Base-by-base conservation (phyloP, 805 yeast genomes). In the Teunomyces gatunensis region DNA sequence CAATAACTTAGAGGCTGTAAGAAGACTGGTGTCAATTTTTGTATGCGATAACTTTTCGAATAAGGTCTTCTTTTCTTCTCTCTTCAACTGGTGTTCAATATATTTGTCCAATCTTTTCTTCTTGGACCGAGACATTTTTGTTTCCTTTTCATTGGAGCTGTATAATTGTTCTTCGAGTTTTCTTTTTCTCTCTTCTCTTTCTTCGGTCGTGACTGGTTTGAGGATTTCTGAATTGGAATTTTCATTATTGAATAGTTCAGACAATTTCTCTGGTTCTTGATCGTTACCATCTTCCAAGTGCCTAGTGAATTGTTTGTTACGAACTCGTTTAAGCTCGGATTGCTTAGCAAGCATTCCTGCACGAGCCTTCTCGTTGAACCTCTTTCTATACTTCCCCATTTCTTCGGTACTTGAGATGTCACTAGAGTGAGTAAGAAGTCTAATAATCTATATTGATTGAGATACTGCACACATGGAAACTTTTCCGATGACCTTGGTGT, bases 331-430 rank as follows among this genome's bases (percentile, higher is more conserved):
- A 57, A 89, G 70, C 42, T 83, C 83, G 27, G 84, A 81, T 63
- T 85, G 87, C 73, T 85, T 88, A 25, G 89, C 83, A 58, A 89
- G 83, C 77, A 86, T 85, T 15, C 96, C 96, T 2, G 89, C 62
- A 29, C 96, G 81, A 47, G 94, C 96, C 69, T 86, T 87, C 63
- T 85, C 96, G 62, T 89, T 89, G 71, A 84, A 86, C 51, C 96
- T 67, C 65, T 80, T 79, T 55, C 94, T 78, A 63, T 87, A 88
- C 51, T 85, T 86, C 48, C 92, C 96, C 96, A 89, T 89, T 17
- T 10, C 42, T 15, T 30, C 9, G 13, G 18, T n/a, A 32, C 10
- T 32, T 15, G 18, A 32, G 27, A 13, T 11, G 11, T 17, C 15
- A 17, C 43, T 12, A 39, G 11, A 17, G 5, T 11, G 11, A 17